Evolutionary conservation across 805 yeast species (phyloP).

Genomic region (Ogataea dorogensis): DNA sequence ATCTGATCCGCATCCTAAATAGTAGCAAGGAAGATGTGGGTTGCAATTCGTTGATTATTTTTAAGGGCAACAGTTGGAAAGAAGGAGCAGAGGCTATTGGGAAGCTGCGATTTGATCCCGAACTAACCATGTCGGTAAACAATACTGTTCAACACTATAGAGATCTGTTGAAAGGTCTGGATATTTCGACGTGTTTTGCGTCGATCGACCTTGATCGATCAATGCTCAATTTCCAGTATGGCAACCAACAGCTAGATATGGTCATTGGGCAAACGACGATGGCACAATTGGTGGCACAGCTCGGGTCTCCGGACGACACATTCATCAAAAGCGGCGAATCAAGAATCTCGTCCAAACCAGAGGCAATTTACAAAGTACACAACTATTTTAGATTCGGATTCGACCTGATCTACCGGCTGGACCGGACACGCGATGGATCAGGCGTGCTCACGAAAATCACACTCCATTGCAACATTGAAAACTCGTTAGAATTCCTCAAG

Average conservation of each 20-base stretch:
- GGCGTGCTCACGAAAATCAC: slow-evolving; percentile 45
- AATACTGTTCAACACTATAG: not conserved
- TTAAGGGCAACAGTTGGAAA: slow-evolving; percentile 39
- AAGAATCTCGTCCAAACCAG: slow-evolving; percentile 28
- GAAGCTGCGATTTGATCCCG: slow-evolving; percentile 1
- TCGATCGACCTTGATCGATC: not conserved
- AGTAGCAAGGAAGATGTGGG: slow-evolving; percentile 33
- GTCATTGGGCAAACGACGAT: slow-evolving; percentile 42
- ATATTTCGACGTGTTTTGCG: not conserved
- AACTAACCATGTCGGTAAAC: not conserved
- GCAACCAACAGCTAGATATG: not conserved
- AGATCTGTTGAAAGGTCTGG: not conserved
- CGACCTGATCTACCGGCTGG: slow-evolving; percentile 50
- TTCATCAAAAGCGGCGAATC: slow-evolving; percentile 40
- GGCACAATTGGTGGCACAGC: slow-evolving; percentile 43
- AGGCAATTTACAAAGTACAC: slow-evolving; percentile 40
- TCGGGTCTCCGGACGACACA: slow-evolving; percentile 60
- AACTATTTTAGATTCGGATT: slow-evolving; percentile 56
- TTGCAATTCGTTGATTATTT: slow-evolving; percentile 41
- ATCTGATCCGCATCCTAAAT: slow-evolving; percentile 25
- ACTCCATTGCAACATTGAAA: slow-evolving; percentile 52
- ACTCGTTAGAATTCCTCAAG: slow-evolving; percentile 50
- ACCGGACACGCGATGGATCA: slow-evolving; percentile 25
- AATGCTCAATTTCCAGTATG: not conserved
- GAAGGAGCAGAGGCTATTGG: slow-evolving; percentile 15